These are phyloP conservation scores for Dendrocalamus latiflorus DNA, from an alignment of 202 grass and related monocot genomes.

Conservation along the genomic window DNA sequence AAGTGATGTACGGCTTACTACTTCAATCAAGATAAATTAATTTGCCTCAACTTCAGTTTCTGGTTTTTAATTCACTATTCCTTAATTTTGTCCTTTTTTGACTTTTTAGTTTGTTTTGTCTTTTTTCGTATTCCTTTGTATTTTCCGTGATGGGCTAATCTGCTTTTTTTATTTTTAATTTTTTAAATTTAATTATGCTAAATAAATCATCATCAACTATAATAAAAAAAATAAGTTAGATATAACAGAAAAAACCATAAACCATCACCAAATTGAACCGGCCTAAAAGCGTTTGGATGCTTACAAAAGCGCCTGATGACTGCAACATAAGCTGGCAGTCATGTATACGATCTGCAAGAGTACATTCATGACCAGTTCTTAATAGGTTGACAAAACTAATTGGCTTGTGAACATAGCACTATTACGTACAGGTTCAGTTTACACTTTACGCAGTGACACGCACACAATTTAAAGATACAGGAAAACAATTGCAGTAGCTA, in stretches of 20 bases:
- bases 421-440: neutral
- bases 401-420: neutral
- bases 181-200: no score
- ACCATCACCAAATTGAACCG: fast-evolving
- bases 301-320: neutral
- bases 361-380: neutral
- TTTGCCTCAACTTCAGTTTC: no score
- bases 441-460: neutral
- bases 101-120: no score
- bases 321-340: neutral
- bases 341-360: neutral
- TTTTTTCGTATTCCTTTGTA: no score
- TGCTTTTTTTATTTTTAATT: no score
- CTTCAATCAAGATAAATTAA: neutral
- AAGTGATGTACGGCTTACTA: neutral
- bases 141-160: no score
- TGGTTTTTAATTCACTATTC: no score
- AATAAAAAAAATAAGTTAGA: no score
- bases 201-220: no score
- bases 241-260: no score
- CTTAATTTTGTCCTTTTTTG: no score
- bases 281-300: neutral
- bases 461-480: neutral
- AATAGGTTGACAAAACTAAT: neutral
- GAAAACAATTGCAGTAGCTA: neutral